Evolutionary conservation across 495 filamentous ascomycete genomes (phyloP), one percentile per base, ranked within the genome.

Genomic region (Cladorrhinum samala): DNA sequence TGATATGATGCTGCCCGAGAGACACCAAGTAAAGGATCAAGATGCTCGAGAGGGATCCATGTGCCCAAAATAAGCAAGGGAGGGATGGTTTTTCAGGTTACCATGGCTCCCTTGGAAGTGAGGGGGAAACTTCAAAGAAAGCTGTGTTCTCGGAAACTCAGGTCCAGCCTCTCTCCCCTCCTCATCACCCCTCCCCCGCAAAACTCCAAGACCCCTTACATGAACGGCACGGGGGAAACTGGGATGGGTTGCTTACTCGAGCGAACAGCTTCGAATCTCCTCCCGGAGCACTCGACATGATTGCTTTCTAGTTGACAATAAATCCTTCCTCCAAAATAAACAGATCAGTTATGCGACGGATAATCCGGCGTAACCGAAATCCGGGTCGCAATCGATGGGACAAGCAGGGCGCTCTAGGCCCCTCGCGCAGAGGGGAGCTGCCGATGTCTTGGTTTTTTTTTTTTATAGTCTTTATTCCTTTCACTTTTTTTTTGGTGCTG

Each of bases 221-320:
- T 33, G 27, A 11, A 33, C 27, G 11, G 5, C 11, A 11, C 46
- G 18, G 57, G 11, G 46, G 46, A 51, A 53, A 43, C 54, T 56
- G 59, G 25, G 57, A 55, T 27, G 45, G 49, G 51, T 49, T 23
- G 87, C 90, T 70, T 92, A 99, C 93, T 75, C 94, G 85, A 61
- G 94, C 91, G 78, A 99, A 99, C 75, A 98, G 84, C 81, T 96
- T 96, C 75, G 93, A 94, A 83, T 98, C 93, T 72, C 87, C 89
- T 70, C 81, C 77, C 50, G 72, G 74, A 42, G 86, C 80, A 75
- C 83, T 86, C 84, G 75, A 68, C 75, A 90, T 92, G 57, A 59
- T 82, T 24, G 9, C 44, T 18, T 17, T 47, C 45, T 47, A 8
- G 18, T 9, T 19, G 18, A 9, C 13, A 21, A 21, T 19, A n/a